Conservation (phyloP, 2,329 filamentous ascomycete species). For the Myriangium duriaei region DNA sequence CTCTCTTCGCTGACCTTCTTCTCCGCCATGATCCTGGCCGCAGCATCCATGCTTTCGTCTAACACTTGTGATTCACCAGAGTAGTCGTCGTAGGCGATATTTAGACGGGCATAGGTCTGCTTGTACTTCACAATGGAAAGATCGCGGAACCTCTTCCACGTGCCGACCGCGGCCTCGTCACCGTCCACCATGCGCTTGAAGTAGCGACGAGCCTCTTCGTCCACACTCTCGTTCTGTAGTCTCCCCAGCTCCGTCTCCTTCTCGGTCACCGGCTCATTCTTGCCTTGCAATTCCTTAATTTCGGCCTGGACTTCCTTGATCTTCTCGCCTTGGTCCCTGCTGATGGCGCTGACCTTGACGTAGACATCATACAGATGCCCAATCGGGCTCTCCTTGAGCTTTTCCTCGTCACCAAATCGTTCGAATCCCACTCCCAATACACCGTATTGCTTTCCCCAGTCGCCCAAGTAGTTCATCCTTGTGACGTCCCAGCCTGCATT, state of each 20-base stretch:
- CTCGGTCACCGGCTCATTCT: conserved; percentile 35
- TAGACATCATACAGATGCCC: conserved; percentile 75
- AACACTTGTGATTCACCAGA: conserved; percentile 58
- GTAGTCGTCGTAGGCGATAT: conserved; percentile 54
- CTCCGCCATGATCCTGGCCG: conserved; percentile 46
- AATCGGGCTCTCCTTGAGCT: conserved; percentile 60
- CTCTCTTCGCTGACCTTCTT: conserved; percentile 50
- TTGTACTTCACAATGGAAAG: conserved; percentile 53
- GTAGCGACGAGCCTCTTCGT: conserved; percentile 61
- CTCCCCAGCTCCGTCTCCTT: conserved; percentile 38
- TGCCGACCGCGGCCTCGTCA: conserved; percentile 43
- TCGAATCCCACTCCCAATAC: conserved; percentile 63
- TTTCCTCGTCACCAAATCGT: conserved; percentile 61
- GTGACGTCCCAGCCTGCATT: conserved; percentile 57
- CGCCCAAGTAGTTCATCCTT: conserved; percentile 63
- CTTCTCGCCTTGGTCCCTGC: conserved; percentile 52
- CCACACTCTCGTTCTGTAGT: conserved; percentile 44
- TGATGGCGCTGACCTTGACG: conserved; percentile 56
- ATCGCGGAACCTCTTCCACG: conserved; percentile 53
- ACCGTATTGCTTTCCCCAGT: conserved; percentile 67
- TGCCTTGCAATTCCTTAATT: conserved; percentile 32
- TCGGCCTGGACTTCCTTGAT: conserved; percentile 39
- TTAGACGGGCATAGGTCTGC: conserved; percentile 50
- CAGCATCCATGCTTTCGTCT: conserved; percentile 48
- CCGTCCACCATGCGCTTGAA: conserved; percentile 58